These are phyloP conservation scores for Geotrichum histeridarum DNA, from an alignment of 1,139 yeast species.

Conservation along the genomic window DNA sequence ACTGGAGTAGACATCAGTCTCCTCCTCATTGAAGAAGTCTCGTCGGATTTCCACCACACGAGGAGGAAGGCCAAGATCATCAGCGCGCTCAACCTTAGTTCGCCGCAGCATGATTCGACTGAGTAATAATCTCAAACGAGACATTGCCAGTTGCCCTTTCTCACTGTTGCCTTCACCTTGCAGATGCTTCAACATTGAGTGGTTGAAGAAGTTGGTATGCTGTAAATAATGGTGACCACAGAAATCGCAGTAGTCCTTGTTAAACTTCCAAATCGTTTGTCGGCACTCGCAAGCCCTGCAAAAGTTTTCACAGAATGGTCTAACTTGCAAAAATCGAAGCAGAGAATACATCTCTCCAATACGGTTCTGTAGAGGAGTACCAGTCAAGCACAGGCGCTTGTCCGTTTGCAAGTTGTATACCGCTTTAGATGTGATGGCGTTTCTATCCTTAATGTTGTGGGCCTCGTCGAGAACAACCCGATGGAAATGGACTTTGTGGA, in stretches of 20 bases:
- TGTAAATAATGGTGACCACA: constrained; percentile 94
- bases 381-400: constrained; percentile 86
- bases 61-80: constrained; percentile 94
- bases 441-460: constrained; percentile 91
- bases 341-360: constrained; percentile 94
- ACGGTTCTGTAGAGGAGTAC: constrained; percentile 93
- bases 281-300: constrained; percentile 88
- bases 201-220: constrained; percentile 92
- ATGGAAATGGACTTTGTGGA: constrained; percentile 73
- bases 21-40: constrained; percentile 88
- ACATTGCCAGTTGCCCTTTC: constrained; percentile 73
- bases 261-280: constrained; percentile 78
- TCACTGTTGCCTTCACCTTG: constrained; percentile 78
- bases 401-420: constrained; percentile 67
- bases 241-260: constrained; percentile 73
- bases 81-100: constrained; percentile 93
- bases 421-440: constrained; percentile 88
- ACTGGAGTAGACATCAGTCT: constrained; percentile 82
- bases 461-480: constrained; percentile 95
- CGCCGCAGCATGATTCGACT: constrained; percentile 84
- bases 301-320: constrained; percentile 83
- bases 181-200: constrained; percentile 86
- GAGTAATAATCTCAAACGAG: constrained; percentile 65
- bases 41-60: constrained; percentile 81
- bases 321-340: constrained; percentile 72